Base-by-base conservation (phyloP, 1,139 yeast species). In the Sugiyamaella castrensis region DNA sequence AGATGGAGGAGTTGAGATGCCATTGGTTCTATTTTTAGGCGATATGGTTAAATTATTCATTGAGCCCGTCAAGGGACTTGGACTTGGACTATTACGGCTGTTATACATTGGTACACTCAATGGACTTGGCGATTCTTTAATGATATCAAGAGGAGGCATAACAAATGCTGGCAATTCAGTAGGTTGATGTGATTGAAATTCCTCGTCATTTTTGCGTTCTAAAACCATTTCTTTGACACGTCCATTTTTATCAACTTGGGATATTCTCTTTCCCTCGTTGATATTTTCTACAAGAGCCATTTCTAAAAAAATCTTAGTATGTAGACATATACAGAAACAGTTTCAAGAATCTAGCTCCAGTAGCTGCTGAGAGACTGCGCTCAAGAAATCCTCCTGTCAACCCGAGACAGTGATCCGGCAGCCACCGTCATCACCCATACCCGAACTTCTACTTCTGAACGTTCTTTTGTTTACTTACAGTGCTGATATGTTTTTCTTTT, bases 1-100 rank as follows among this genome's bases (percentile, higher is more conserved):
- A 16, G 51, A 43, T 12, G 41, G 31, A 73, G 54, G 31, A 13
- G 24, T 19, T 19, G 24, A 19, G 5, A 19, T 19, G 24, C 24
- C 24, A 19, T 19, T 19, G 24, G 5, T 19, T 19, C 24, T 19
- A 19, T 19, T 19, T 19, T 19, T 19, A 19, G 24, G 24, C 3
- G 24, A 19, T 19, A 19, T 19, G 24, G 5, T 19, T 19, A 19
- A 19, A 38, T 28, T 19, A 12, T 36, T 37, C 11, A 24, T 19
- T 24, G 43, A 32, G 11, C 29, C 37, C 30, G 26, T 40, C 16
- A 39, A 27, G 3, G 43, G 43, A 15, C 43, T 39, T 4, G 43
- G 43, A 5, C 24, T 19, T 19, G 24, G 24, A 19, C 24, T 19
- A 19, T 19, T 19, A 5, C 24, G 3, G 5, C 5, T 19, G 5